These are phyloP conservation scores for Pyrus hybrid DNA, from an alignment of 331 rosid genomes.

Conservation along the genomic window DNA sequence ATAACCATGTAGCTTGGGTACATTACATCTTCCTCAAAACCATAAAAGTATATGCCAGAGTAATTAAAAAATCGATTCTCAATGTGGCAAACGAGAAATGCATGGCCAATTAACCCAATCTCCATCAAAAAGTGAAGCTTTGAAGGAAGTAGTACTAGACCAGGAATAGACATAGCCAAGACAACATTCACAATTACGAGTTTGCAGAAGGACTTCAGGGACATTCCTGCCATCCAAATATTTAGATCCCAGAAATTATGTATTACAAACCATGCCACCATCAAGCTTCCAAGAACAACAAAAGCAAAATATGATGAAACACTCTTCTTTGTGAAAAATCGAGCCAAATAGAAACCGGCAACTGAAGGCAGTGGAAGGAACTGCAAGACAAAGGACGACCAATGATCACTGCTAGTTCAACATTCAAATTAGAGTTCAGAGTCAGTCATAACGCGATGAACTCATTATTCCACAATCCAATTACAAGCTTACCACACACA, in stretches of 20 bases:
- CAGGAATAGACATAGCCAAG: slow-evolving; percentile 93
- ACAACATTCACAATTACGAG: slow-evolving; percentile 63
- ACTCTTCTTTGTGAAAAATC: slow-evolving; percentile 81
- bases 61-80: slow-evolving; percentile 81
- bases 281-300: slow-evolving; percentile 87
- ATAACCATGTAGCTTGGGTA: slow-evolving; percentile 97
- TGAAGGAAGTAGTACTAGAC: slow-evolving; percentile 82
- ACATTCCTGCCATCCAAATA: slow-evolving; percentile 98
- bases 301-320: slow-evolving; percentile 80
- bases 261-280: slow-evolving; percentile 90
- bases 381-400: slow-evolving; percentile 41
- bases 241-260: slow-evolving; percentile 97
- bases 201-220: slow-evolving; percentile 92
- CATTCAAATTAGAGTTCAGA: background rate
- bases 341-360: slow-evolving; percentile 93
- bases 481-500: background rate
- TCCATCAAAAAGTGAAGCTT: slow-evolving; percentile 73
- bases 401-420: slow-evolving; percentile 6
- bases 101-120: slow-evolving; percentile 58
- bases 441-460: background rate
- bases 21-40: slow-evolving; percentile 94
- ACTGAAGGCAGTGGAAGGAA: slow-evolving; percentile 86
- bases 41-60: slow-evolving; percentile 81
- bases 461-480: too few species aligned
- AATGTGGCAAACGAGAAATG: slow-evolving; percentile 65